Conservation (phyloP, 208 protist genomes). For the Naegleria lovaniensis region DNA sequence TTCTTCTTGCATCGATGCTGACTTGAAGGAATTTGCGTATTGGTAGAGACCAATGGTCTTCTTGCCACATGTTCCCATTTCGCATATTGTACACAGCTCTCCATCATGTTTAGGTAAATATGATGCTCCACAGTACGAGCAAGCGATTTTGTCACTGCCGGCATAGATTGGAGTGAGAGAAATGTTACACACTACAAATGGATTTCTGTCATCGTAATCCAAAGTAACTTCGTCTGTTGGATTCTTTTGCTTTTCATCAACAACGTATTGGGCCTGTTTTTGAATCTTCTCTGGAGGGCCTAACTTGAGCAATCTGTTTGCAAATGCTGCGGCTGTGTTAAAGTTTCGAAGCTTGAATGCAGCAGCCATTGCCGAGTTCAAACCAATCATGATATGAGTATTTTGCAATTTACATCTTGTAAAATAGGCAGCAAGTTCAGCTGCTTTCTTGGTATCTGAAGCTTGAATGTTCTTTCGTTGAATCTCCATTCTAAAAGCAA, state of each 20-base stretch:
- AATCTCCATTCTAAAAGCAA: conserved; percentile 34
- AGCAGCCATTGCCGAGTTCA: conserved; percentile 84
- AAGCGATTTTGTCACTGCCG: conserved; percentile 61
- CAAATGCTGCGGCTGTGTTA: conserved; percentile 74
- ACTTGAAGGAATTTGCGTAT: background rate
- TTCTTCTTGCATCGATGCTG: background rate
- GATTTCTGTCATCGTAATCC: conserved; percentile 92
- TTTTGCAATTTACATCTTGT: conserved; percentile 90
- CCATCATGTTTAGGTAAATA: conserved; percentile 62
- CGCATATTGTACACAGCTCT: conserved; percentile 58
- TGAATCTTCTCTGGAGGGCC: conserved; percentile 68
- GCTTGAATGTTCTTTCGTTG: background rate
- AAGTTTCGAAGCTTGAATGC: conserved; percentile 84
- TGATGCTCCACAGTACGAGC: conserved; percentile 78
- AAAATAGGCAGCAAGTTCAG: conserved; percentile 93
- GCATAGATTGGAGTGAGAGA: conserved; percentile 68
- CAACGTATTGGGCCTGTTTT: conserved; percentile 76
- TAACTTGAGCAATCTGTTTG: conserved; percentile 81
- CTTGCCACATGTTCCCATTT: conserved; percentile 51
- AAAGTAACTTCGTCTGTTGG: conserved; percentile 61
- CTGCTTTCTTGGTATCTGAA: conserved; percentile 42
- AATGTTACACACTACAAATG: conserved; percentile 81
- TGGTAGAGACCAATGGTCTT: conserved; percentile 21
- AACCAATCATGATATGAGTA: conserved; percentile 72
- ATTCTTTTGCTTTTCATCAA: conserved; percentile 69